phyloP scores from a whole-genome alignment of 192 early-diverging fungal genomes.

The Coemansia sp. region DNA sequence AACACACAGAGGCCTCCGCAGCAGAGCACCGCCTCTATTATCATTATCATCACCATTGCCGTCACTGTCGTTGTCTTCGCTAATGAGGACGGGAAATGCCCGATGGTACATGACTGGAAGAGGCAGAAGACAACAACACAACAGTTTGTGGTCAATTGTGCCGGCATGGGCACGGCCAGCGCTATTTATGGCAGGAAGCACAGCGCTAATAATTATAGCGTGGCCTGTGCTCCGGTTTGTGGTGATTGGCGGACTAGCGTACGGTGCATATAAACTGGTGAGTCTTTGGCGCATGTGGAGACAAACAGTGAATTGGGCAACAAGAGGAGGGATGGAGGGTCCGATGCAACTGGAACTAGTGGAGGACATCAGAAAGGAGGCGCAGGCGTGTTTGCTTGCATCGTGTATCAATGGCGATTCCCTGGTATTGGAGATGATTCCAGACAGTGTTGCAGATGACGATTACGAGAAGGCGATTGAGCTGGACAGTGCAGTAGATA shows the following conservation, averaged over 20 bases:
- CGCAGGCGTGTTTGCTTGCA: slow-evolving; percentile 9
- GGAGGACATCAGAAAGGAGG: slow-evolving; percentile 2
- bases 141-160: background rate
- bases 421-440: slow-evolving; percentile 3
- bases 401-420: slow-evolving; percentile 9
- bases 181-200: slow-evolving; percentile 30
- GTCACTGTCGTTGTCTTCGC: too few species aligned
- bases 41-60: too few species aligned
- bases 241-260: slow-evolving; percentile 35
- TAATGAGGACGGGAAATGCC: background rate
- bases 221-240: slow-evolving; percentile 50
- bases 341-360: background rate
- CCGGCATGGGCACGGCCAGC: slow-evolving; percentile 27
- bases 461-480: background rate
- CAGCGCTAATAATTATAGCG: slow-evolving; percentile 22
- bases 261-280: slow-evolving; percentile 22
- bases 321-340: background rate
- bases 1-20: background rate
- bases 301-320: background rate
- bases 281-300: slow-evolving; percentile 8
- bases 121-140: background rate
- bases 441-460: background rate
- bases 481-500: slow-evolving; percentile 32
- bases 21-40: too few species aligned
- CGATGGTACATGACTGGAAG: background rate